Evolutionary conservation across 2,329 filamentous ascomycete species (phyloP).

Genomic region (Amauroascus niger): DNA sequence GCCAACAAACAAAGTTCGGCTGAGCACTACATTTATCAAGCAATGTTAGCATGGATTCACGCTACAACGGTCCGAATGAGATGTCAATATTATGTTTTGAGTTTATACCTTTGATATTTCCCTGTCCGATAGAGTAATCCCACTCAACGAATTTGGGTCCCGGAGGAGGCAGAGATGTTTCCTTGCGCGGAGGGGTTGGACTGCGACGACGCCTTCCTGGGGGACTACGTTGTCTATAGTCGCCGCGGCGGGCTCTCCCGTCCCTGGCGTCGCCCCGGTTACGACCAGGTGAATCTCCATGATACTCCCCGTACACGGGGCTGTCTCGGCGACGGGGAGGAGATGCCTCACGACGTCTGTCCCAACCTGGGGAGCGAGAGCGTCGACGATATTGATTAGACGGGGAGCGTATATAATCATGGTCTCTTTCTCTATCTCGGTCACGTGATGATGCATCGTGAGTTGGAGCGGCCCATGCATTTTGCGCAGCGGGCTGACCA

Average conservation of each 20-base stretch:
- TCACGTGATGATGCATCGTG: conserved; percentile 24
- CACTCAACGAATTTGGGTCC: conserved; percentile 68
- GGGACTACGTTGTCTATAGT: conserved; percentile 85
- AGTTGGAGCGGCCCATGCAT: conserved; percentile 22
- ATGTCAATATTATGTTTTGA: background rate
- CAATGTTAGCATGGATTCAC: conserved; percentile 12
- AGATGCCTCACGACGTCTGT: conserved; percentile 58
- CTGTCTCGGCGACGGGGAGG: conserved; percentile 55
- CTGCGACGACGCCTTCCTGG: conserved; percentile 58
- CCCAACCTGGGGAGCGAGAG: conserved; percentile 68
- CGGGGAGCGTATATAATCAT: conserved; percentile 54
- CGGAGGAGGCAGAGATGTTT: conserved; percentile 36
- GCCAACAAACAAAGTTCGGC: conserved; percentile 90
- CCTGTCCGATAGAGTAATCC: conserved; percentile 62
- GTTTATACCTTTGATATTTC: conserved; percentile 62
- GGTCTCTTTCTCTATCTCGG: conserved; percentile 36
- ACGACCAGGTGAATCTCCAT: conserved; percentile 56
- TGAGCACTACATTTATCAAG: conserved; percentile 53
- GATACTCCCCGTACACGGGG: conserved; percentile 63
- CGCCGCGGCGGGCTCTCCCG: conserved; percentile 42
- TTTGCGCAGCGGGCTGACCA: conserved; percentile 17
- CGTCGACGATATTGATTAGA: conserved; percentile 54
- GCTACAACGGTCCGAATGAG: background rate
- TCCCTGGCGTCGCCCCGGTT: conserved; percentile 47
- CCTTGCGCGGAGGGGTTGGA: conserved; percentile 45